These are phyloP conservation scores for Yarrowia keelungensis DNA, from an alignment of 805 yeast genomes.

Conservation along the genomic window DNA sequence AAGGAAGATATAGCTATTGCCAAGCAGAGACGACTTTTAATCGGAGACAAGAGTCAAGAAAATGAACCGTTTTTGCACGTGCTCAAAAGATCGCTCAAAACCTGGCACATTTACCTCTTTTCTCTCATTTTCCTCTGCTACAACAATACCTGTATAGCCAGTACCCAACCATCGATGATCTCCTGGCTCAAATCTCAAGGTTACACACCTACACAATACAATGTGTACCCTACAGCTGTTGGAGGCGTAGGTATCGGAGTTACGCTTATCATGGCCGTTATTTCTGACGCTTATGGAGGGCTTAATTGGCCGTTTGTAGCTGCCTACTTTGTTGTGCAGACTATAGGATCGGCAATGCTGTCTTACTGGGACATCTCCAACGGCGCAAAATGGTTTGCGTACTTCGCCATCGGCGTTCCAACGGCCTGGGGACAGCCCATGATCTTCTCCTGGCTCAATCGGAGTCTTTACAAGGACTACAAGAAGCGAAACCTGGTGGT, in stretches of 20 bases:
- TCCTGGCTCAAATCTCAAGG: conserved; percentile 24
- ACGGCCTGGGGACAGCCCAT: conserved; percentile 25
- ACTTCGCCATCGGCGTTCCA: conserved; percentile 22
- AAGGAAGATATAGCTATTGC: conserved; percentile 1
- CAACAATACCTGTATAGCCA: conserved; percentile 4
- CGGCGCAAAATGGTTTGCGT: conserved; percentile 24
- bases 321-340: conserved; percentile 16
- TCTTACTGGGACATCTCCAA: conserved; percentile 11
- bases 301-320: conserved; percentile 14
- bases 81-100: neutral
- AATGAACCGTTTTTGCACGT: conserved; percentile 1
- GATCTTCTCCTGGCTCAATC: conserved; percentile 21
- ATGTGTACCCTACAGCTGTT: conserved; percentile 10
- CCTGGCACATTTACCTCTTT: conserved; percentile 16
- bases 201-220: neutral
- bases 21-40: neutral
- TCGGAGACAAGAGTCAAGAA: neutral
- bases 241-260: neutral
- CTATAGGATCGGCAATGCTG: conserved; percentile 56
- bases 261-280: conserved; percentile 1
- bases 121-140: conserved; percentile 10
- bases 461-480: neutral
- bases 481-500: conserved; percentile 11
- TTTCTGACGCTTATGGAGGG: conserved; percentile 8
- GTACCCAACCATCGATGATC: conserved; percentile 2